Base-by-base conservation (phyloP, 768 basidiomycete species). In the Sporobolomyces pararoseus region DNA sequence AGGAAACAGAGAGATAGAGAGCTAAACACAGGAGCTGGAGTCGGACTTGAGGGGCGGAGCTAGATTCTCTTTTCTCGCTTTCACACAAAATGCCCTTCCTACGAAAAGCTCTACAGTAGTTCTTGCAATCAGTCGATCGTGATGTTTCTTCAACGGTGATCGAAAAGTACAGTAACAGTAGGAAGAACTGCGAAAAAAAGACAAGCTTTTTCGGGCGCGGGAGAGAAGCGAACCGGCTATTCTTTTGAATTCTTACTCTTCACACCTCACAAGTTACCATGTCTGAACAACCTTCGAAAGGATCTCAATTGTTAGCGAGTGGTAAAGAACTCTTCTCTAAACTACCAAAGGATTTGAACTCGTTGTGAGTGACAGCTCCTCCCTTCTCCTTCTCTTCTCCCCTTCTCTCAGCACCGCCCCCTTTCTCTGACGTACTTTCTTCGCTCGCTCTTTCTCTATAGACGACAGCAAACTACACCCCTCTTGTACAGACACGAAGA, bases 321-420 rank as follows among this genome's bases (percentile, higher is more conserved):
- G 59, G 59, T 32, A 61, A 61, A 47, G 59, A 61, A 46, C 46
- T 61, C 4, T 61, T 61, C 59, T 34, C 44, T 4, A 61, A 61
- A 46, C 46, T 61, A 44, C 46, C 59, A 25, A 61, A 49, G 46
- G 59, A 61, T n/a, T 32, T 61, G 44, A 61, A 61, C 46, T 39
- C 59, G 13, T 23, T 61, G 59, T 61, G 46, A 61, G 59, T 32
- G n/a, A n/a, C n/a, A n/a, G n/a, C n/a, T n/a, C n/a, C n/a, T n/a
- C n/a, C n/a, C n/a, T n/a, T n/a, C n/a, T n/a, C n/a, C 25, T 23
- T 50, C 49, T 27, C 23, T 29, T 27, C 42, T 44, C 58, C 39
- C 27, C n/a, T 14, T 29, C 17, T 27, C 10, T 21, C 29, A 31
- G 27, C 58, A 44, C 58, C n/a, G 39, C 58, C 58, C 27, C 52